These are phyloP conservation scores for Cercospora brassicicola DNA, from an alignment of 2,329 filamentous ascomycete genomes.

Conservation along the genomic window DNA sequence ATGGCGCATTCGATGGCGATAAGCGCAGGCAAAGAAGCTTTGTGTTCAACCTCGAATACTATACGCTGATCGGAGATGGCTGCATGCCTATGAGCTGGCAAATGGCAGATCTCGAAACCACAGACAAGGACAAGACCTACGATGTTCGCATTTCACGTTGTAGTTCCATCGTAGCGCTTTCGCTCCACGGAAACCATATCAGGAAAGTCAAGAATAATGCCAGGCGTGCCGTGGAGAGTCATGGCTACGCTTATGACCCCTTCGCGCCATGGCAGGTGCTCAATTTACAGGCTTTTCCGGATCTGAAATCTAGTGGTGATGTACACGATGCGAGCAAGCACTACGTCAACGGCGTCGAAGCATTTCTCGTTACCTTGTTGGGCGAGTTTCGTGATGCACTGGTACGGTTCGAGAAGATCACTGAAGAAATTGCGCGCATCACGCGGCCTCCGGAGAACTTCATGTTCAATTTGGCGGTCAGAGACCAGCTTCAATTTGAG, in stretches of 20 bases:
- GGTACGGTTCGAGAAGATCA: conserved; percentile 59
- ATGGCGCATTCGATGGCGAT: conserved; percentile 50
- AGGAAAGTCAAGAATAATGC: conserved; percentile 53
- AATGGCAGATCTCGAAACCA: conserved; percentile 50
- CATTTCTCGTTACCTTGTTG: conserved; percentile 60
- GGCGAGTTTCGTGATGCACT: conserved; percentile 62
- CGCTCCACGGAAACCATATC: conserved; percentile 55
- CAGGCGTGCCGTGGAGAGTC: conserved; percentile 49
- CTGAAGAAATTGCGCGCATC: conserved; percentile 58
- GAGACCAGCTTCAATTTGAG: conserved; percentile 62
- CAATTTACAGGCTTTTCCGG: conserved; percentile 60
- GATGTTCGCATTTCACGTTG: conserved; percentile 63
- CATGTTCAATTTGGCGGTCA: conserved; percentile 58
- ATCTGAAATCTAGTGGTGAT: conserved; percentile 58
- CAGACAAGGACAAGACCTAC: conserved; percentile 43
- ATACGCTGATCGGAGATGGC: conserved; percentile 59
- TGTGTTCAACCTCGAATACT: conserved; percentile 66
- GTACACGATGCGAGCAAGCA: conserved; percentile 57
- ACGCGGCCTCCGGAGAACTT: conserved; percentile 61
- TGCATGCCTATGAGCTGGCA: conserved; percentile 63
- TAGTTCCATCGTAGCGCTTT: conserved; percentile 60
- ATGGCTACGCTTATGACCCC: conserved; percentile 58
- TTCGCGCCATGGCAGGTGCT: conserved; percentile 63
- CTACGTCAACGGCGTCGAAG: conserved; percentile 62
- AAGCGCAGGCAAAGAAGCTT: conserved; percentile 57